These are phyloP conservation scores for Saccharomycopsis malanga DNA, from an alignment of 805 yeast genomes.

Conservation along the genomic window DNA sequence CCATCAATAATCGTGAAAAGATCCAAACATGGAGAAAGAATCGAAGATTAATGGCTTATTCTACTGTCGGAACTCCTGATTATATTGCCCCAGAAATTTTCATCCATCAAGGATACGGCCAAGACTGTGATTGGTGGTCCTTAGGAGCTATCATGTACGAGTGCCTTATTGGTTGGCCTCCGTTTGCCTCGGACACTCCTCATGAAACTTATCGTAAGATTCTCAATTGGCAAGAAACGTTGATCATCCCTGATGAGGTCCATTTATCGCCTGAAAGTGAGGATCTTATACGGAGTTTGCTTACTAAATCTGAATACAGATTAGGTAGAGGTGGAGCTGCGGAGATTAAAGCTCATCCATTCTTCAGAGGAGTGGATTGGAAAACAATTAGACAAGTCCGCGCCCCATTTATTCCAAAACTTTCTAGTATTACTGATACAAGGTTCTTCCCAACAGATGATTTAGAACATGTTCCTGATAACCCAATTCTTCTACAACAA, in stretches of 20 bases:
- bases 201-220: conserved; percentile 91
- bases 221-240: conserved; percentile 82
- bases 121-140: conserved; percentile 98
- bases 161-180: conserved; percentile 96
- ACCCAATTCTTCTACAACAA: conserved; percentile 29
- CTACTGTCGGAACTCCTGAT: conserved; percentile 95
- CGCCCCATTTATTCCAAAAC: conserved; percentile 90
- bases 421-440: conserved; percentile 90
- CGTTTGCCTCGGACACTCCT: conserved; percentile 91
- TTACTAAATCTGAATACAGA: conserved; percentile 73
- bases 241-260: conserved; percentile 85
- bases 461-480: conserved; percentile 87
- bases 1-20: conserved; percentile 91
- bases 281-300: conserved; percentile 69
- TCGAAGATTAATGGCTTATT: conserved; percentile 87
- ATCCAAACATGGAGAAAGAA: conserved; percentile 95
- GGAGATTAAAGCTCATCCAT: conserved; percentile 85
- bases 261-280: conserved; percentile 86
- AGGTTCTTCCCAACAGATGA: conserved; percentile 98
- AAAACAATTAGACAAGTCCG: conserved; percentile 76
- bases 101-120: conserved; percentile 89
- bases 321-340: conserved; percentile 90
- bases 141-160: conserved; percentile 95
- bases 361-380: conserved; percentile 96
- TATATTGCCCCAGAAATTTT: conserved; percentile 95